A percentile compares a stretch with the other conserved stretches of the same genome.
phyloP scores from a whole-genome alignment of 768 basidiomycete species.

The Trametes cinnabarina region DNA sequence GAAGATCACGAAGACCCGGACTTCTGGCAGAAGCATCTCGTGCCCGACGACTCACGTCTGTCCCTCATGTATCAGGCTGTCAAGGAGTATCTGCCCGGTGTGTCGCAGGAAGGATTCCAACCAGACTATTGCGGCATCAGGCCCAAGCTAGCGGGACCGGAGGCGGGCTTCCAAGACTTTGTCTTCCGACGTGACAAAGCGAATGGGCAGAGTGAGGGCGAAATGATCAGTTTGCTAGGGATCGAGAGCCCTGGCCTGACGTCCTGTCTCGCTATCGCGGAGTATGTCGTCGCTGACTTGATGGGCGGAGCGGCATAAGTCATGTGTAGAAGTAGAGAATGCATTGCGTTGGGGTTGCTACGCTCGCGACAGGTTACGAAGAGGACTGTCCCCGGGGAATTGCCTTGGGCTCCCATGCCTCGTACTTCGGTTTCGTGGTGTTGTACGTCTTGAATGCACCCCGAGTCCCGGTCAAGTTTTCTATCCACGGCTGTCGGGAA shows the following conservation, averaged over 20 bases:
- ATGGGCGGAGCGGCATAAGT: constrained; percentile 27
- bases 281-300: constrained; percentile 69
- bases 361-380: constrained; percentile 11
- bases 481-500: constrained; percentile 63
- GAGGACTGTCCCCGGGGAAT: constrained; percentile 41
- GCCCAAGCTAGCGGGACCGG: constrained; percentile 79
- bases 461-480: constrained; percentile 91
- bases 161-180: constrained; percentile 83
- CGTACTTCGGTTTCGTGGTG: constrained; percentile 79
- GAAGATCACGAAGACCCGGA: constrained; percentile 48
- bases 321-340: not conserved
- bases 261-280: constrained; percentile 81
- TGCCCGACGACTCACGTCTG: constrained; percentile 59
- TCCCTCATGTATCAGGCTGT: constrained; percentile 70
- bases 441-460: constrained; percentile 90
- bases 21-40: constrained; percentile 72
- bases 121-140: constrained; percentile 86
- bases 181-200: constrained; percentile 61
- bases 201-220: constrained; percentile 28
- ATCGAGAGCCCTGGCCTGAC: constrained; percentile 95
- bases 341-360: not conserved
- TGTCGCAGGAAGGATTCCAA: constrained; percentile 57
- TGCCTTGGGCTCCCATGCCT: constrained; percentile 80
- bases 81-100: constrained; percentile 67
- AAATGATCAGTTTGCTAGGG: constrained; percentile 81